A percentile compares a stretch with the other conserved stretches of the same genome.
Evolutionary conservation across 1,139 yeast genomes (phyloP).

Genomic region (Taiozyma sp.): DNA sequence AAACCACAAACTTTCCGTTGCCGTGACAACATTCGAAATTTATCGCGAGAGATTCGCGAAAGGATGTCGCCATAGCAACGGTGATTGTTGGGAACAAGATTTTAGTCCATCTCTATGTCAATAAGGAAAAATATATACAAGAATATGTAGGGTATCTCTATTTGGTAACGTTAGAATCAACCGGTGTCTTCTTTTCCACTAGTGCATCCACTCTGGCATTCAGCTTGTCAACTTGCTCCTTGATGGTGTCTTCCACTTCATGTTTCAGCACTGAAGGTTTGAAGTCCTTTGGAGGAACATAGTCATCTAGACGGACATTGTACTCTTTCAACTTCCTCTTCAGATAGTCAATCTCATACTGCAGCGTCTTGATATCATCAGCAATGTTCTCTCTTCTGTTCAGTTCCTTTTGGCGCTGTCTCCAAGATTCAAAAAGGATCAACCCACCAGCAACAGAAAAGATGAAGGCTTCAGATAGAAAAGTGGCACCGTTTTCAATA

Average conservation of each 20-base stretch:
- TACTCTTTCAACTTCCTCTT: constrained; percentile 41
- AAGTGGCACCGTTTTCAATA: constrained; percentile 77
- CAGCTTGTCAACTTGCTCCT: constrained; percentile 5
- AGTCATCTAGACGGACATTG: constrained; percentile 42
- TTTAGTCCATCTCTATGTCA: too few species aligned
- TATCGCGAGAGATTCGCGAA: neutral
- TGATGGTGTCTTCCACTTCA: constrained; percentile 1
- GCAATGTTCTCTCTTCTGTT: constrained; percentile 58
- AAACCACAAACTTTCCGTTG: neutral
- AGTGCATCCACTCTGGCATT: constrained; percentile 12
- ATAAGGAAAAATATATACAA: neutral
- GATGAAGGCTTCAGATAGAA: constrained; percentile 72
- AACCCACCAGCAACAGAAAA: constrained; percentile 83
- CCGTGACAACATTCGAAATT: neutral
- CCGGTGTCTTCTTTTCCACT: constrained; percentile 1
- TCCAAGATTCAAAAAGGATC: constrained; percentile 67
- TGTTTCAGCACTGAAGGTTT: constrained; percentile 40
- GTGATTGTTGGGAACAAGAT: too few species aligned
- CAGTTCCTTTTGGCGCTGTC: constrained; percentile 63
- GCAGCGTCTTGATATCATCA: constrained; percentile 65
- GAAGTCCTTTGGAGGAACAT: constrained; percentile 41
- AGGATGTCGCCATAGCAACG: neutral
- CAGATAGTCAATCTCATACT: constrained; percentile 64
- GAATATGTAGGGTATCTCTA: neutral
- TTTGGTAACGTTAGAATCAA: neutral